Percentiles rank a stretch among this genome's conserved stretches.
These are phyloP conservation scores for Fonsecaea monophora DNA, from an alignment of 2,329 filamentous ascomycete species.

Conservation along the genomic window DNA sequence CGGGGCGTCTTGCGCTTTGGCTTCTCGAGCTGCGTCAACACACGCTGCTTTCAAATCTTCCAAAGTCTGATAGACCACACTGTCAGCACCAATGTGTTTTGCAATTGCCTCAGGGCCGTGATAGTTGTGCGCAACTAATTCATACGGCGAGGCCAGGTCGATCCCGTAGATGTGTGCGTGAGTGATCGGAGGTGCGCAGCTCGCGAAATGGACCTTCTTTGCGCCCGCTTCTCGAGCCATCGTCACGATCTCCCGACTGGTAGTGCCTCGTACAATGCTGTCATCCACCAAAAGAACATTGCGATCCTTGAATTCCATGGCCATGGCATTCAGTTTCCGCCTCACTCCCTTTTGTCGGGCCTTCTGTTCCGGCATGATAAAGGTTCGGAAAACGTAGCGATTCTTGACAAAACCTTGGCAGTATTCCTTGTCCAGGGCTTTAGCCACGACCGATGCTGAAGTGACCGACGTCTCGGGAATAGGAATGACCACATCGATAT, in stretches of 20 bases:
- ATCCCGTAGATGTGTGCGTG: slow-evolving; percentile 88
- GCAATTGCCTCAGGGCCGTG: slow-evolving; percentile 66
- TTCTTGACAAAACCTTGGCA: slow-evolving; percentile 88
- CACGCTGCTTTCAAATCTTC: slow-evolving; percentile 82
- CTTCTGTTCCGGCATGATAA: slow-evolving; percentile 84
- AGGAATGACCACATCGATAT: slow-evolving; percentile 82
- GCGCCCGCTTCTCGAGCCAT: slow-evolving; percentile 89
- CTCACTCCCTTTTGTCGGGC: slow-evolving; percentile 84
- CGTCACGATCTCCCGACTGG: slow-evolving; percentile 75
- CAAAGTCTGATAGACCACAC: slow-evolving; percentile 78
- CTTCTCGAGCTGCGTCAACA: slow-evolving; percentile 67
- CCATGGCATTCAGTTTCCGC: slow-evolving; percentile 86
- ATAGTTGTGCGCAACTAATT: slow-evolving; percentile 74
- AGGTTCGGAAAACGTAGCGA: slow-evolving; percentile 85
- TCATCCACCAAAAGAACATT: slow-evolving; percentile 88
- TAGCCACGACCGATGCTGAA: slow-evolving; percentile 77
- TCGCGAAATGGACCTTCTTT: slow-evolving; percentile 80
- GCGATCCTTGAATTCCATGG: slow-evolving; percentile 79
- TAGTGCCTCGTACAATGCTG: slow-evolving; percentile 86
- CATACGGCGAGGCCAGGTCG: slow-evolving; percentile 73
- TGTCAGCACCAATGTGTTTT: slow-evolving; percentile 73
- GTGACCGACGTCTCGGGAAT: slow-evolving; percentile 85
- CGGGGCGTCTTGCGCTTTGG: slow-evolving; percentile 59
- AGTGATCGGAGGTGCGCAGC: slow-evolving; percentile 81
- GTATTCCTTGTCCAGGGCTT: slow-evolving; percentile 76